A percentile compares a stretch with the other conserved stretches of the same genome.
Conservation (phyloP, 2,329 filamentous ascomycete species). For the Paecilomyces niveus region DNA sequence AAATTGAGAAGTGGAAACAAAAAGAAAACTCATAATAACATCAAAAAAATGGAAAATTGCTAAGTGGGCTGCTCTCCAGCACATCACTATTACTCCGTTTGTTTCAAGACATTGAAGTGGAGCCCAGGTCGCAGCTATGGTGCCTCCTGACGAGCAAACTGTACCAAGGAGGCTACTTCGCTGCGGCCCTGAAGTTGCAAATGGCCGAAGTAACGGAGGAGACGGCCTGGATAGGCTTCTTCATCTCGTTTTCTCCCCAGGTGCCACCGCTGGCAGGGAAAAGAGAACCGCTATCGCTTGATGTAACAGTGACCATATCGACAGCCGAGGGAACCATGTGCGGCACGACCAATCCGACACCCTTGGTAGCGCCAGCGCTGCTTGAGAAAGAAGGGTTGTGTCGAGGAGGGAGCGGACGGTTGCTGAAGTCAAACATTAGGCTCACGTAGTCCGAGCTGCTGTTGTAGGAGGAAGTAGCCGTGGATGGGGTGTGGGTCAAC, state of each 20-base stretch:
- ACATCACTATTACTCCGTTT: not conserved
- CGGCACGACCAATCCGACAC: conserved; percentile 35
- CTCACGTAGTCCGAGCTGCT: conserved; percentile 28
- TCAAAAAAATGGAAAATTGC: not conserved
- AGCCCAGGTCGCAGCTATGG: not conserved
- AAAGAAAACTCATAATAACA: not conserved
- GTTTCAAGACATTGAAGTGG: not conserved
- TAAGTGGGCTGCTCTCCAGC: not conserved
- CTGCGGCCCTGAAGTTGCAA: not conserved
- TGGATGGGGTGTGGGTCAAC: conserved; percentile 31
- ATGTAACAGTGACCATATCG: conserved; percentile 10
- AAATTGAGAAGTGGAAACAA: not conserved
- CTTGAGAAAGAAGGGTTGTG: conserved; percentile 32
- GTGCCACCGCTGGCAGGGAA: conserved; percentile 22
- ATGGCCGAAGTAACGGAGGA: not conserved
- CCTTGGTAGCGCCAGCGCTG: conserved; percentile 22
- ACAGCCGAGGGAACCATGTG: conserved; percentile 20
- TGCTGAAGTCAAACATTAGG: conserved; percentile 16
- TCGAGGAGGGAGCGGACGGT: conserved; percentile 33
- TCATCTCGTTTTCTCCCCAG: conserved; percentile 15
- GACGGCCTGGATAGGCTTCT: conserved; percentile 3
- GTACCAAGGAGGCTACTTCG: not conserved
- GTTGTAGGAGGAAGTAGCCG: conserved; percentile 32
- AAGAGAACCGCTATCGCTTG: conserved; percentile 16
- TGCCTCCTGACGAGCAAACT: not conserved